These are phyloP conservation scores for Ophiosphaerella narmari DNA, from an alignment of 2,329 filamentous ascomycete genomes.

Conservation along the genomic window DNA sequence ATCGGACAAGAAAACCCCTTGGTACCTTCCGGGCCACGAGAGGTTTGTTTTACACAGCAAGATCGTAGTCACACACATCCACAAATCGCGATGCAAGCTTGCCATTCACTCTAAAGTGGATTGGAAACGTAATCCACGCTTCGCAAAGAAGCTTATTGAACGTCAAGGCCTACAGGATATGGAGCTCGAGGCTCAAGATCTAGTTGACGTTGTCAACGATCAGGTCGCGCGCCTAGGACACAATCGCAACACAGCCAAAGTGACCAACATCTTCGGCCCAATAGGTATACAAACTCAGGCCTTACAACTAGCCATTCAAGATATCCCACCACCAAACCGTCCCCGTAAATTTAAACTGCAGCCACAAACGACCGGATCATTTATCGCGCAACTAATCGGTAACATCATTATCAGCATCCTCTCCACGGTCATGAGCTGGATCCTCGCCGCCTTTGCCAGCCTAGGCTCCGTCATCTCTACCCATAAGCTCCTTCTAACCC, in stretches of 20 bases:
- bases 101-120: conserved; percentile 86
- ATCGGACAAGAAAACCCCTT: conserved; percentile 67
- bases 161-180: conserved; percentile 75
- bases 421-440: conserved; percentile 77
- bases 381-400: conserved; percentile 73
- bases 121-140: conserved; percentile 68
- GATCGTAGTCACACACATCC: conserved; percentile 89
- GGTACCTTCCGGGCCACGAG: conserved; percentile 83
- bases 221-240: conserved; percentile 76
- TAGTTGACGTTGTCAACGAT: conserved; percentile 76
- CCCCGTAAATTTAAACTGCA: conserved; percentile 50
- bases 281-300: conserved; percentile 71
- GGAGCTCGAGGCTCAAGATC: conserved; percentile 71
- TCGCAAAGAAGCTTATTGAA: conserved; percentile 57
- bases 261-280: conserved; percentile 78
- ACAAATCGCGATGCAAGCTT: conserved; percentile 90
- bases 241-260: conserved; percentile 75
- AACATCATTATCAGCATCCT: conserved; percentile 76
- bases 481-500: conserved; percentile 72
- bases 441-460: conserved; percentile 68
- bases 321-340: conserved; percentile 44
- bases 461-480: conserved; percentile 71
- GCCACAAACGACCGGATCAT: conserved; percentile 65
- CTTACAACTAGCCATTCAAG: conserved; percentile 50
- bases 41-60: conserved; percentile 85